phyloP scores from a whole-genome alignment of 768 basidiomycete genomes.

The Phylloporus sp. region DNA sequence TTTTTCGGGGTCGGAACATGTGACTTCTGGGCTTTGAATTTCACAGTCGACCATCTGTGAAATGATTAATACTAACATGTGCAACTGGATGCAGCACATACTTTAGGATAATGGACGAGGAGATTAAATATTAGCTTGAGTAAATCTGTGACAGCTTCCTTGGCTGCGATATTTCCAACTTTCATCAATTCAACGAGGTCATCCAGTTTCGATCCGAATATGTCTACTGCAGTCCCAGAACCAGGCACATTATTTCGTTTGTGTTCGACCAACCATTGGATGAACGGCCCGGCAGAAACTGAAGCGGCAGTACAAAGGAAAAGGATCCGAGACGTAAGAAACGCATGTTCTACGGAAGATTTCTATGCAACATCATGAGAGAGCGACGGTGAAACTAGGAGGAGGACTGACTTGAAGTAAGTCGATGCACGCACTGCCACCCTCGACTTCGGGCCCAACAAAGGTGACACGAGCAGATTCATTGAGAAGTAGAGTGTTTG shows the following conservation, averaged over 20 bases:
- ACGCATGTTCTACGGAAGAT: slow-evolving; percentile 61
- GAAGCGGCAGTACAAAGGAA: slow-evolving; percentile 66
- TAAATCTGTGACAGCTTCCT: slow-evolving; percentile 76
- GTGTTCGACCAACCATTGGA: slow-evolving; percentile 61
- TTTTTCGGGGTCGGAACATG: slow-evolving; percentile 30
- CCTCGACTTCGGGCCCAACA: slow-evolving; percentile 55
- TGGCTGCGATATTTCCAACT: slow-evolving; percentile 37
- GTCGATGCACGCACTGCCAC: slow-evolving; percentile 52
- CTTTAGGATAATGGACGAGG: slow-evolving; percentile 77
- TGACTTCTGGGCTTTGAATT: slow-evolving; percentile 32
- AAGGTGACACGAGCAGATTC: slow-evolving; percentile 59
- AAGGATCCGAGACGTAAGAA: slow-evolving; percentile 71
- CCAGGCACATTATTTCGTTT: slow-evolving; percentile 45
- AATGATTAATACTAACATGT: background rate
- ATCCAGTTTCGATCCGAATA: slow-evolving; percentile 60
- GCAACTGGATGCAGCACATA: slow-evolving; percentile 17
- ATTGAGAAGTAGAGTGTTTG: slow-evolving; percentile 73
- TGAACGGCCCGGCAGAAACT: slow-evolving; percentile 40
- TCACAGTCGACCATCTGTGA: slow-evolving; percentile 41
- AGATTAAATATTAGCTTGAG: slow-evolving; percentile 86
- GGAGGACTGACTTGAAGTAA: slow-evolving; percentile 52
- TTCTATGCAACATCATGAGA: slow-evolving; percentile 42
- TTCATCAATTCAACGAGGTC: slow-evolving; percentile 47
- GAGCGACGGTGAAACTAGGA: slow-evolving; percentile 11
- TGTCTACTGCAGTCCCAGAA: slow-evolving; percentile 52